Conservation (phyloP, 768 basidiomycete species). For the Suillus brevipes region DNA sequence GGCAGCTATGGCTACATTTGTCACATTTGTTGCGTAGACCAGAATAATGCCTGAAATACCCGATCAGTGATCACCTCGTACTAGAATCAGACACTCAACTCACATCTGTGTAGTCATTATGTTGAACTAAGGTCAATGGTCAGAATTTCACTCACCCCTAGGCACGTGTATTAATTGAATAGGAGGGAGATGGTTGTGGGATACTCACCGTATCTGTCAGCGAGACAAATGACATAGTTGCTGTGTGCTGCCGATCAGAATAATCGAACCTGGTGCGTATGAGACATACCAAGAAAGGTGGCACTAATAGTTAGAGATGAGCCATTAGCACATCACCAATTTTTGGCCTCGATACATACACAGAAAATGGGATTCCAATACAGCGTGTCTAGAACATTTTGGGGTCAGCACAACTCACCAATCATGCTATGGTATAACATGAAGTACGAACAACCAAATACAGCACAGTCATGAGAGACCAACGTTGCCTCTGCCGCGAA, state of each 20-base stretch:
- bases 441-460: too few relatives aligned
- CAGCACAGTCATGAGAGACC: too few relatives aligned
- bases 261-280: too few relatives aligned
- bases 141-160: neutral
- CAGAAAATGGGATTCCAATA: too few relatives aligned
- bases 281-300: too few relatives aligned
- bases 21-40: neutral
- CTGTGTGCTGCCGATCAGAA: neutral
- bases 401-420: too few relatives aligned
- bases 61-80: neutral
- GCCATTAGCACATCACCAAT: too few relatives aligned
- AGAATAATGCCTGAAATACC: neutral
- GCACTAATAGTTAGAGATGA: too few relatives aligned
- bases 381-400: too few relatives aligned
- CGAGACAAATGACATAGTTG: neutral
- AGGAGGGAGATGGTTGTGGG: neutral
- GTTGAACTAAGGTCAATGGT: neutral
- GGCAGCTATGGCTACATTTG: neutral
- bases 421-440: too few relatives aligned
- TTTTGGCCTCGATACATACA: too few relatives aligned
- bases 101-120: neutral
- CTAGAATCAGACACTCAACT: neutral
- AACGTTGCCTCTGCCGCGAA: too few relatives aligned
- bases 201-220: neutral
- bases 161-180: neutral